These are phyloP conservation scores for Lasiosphaeria hispida DNA, from an alignment of 495 filamentous ascomycete species.

Conservation along the genomic window DNA sequence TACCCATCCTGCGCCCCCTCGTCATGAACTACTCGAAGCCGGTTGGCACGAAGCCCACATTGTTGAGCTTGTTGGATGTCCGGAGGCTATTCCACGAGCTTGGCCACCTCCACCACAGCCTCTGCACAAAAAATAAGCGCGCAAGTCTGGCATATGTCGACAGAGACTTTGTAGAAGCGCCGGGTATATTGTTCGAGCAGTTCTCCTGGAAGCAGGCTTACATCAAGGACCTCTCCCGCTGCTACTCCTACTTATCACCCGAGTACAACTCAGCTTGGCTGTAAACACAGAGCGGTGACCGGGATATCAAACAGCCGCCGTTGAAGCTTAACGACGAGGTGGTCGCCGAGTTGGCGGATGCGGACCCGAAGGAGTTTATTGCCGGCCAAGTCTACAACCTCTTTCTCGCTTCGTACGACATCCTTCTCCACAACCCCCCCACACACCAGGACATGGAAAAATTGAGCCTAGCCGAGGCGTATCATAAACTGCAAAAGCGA, in stretches of 20 bases:
- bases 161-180: conserved; percentile 11
- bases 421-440: conserved; percentile 52
- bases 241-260: not conserved
- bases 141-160: conserved; percentile 2
- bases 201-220: conserved; percentile 7
- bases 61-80: not conserved
- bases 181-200: conserved; percentile 7
- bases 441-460: conserved; percentile 48
- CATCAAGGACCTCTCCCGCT: conserved; percentile 4
- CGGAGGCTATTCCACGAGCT: conserved; percentile 14
- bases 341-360: not conserved
- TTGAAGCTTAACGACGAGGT: conserved; percentile 14
- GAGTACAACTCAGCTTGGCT: not conserved
- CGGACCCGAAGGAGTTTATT: conserved; percentile 48
- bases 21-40: conserved; percentile 11
- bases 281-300: not conserved
- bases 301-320: conserved; percentile 17
- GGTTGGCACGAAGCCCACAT: not conserved
- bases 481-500: conserved; percentile 54
- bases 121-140: not conserved
- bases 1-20: conserved; percentile 1
- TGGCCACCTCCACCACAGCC: conserved; percentile 8
- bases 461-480: conserved; percentile 48
- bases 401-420: conserved; percentile 69
- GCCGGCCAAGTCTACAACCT: conserved; percentile 59